phyloP scores from a whole-genome alignment of 78 protist species.

The Dictyostelium purpureum region DNA sequence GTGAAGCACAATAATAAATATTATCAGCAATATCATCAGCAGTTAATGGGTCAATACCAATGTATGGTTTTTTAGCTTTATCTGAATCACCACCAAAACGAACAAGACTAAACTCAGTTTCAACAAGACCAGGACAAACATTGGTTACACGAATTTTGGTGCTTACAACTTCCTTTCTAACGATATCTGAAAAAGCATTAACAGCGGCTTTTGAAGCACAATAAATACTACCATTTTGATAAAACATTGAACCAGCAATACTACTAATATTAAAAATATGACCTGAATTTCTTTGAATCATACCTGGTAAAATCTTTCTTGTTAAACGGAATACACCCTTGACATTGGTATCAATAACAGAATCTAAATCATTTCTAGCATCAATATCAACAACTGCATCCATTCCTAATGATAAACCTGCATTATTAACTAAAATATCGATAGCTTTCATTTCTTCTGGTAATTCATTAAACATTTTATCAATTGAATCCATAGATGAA shows the following conservation, averaged over 20 bases:
- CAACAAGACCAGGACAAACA: conserved; percentile 87
- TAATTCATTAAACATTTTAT: conserved; percentile 28
- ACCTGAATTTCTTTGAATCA: conserved; percentile 68
- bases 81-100: conserved; percentile 79
- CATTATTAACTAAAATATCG: conserved; percentile 80
- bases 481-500: conserved; percentile 17
- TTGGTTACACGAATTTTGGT: conserved; percentile 82
- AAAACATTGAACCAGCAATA: conserved; percentile 83
- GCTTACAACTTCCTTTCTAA: conserved; percentile 82
- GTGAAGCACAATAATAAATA: conserved; percentile 70
- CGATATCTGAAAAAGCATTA: conserved; percentile 73
- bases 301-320: conserved; percentile 46
- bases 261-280: conserved; percentile 79
- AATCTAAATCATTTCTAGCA: neutral
- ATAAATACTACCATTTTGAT: conserved; percentile 79
- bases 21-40: conserved; percentile 86
- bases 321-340: conserved; percentile 69
- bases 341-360: conserved; percentile 73
- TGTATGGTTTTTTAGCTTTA: conserved; percentile 78
- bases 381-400: conserved; percentile 14
- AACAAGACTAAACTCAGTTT: conserved; percentile 80
- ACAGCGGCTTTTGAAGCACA: conserved; percentile 89
- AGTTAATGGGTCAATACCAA: conserved; percentile 57
- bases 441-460: conserved; percentile 52
- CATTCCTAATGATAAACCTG: conserved; percentile 80